Base-by-base conservation (phyloP, 1,284 basidiomycete species). In the Ceraceosorus guamensis region DNA sequence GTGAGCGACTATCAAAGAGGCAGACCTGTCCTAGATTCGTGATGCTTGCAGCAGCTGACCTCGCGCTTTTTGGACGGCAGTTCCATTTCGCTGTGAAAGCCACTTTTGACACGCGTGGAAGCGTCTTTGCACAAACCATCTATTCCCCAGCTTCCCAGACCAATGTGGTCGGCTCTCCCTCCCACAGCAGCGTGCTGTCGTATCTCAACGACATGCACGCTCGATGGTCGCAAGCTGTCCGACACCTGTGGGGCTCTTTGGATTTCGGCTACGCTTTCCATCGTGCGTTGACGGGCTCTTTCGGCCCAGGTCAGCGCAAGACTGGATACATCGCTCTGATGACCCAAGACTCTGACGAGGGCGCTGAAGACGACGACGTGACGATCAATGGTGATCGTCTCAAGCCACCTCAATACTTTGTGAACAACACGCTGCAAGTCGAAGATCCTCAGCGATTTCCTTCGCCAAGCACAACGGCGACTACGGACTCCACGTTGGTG, bases 141-240 rank as follows among this genome's bases (percentile, higher is more conserved):
- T 76, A 74, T 55, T 73, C 71, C 16, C 73, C 74, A 11, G 74
- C 74, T 1, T 73, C 70, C 18, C 74, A 76, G 51, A 66, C 68
- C 58, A 70, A 76, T 53, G 73, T 76, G 35, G 67, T 75, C 48
- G 66, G 71, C 18, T 57, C 59, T 34, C 45, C 53, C 6, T 53
- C 64, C 33, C 52, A 55, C n/a, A 59, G 61, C 34, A 58, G 65
- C 35, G 52, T 70, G 33, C 44, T 49, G 8, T 67, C 62, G 31
- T 71, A 65, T 52, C 53, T 67, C 24, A 66, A 66, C 47, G 73
- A 73, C 61, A 63, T 70, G 54, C 52, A 61, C 31, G 74, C 74
- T 14, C 65, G 74, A 2, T 76, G 73, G 66, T 67, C 67, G 45
- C 74, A 76, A 60, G 73, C 72, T 18, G 59, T 70, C 43, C 65